Conservation (phyloP, 129 eudicot species). For the Helichrysum umbraculigerum region DNA sequence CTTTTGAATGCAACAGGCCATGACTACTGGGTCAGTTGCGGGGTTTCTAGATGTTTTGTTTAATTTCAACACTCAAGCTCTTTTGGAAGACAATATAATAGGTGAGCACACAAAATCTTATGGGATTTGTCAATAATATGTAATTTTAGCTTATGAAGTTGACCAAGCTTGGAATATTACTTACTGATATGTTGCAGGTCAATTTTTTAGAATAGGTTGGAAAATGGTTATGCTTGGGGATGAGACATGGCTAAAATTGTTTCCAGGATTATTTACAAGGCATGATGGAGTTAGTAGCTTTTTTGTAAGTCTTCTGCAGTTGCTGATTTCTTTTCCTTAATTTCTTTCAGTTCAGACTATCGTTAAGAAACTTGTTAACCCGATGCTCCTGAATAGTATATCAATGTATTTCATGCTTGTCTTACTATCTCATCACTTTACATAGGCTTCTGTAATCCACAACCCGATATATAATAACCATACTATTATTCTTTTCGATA, state of each 20-base stretch:
- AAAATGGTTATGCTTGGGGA: conserved; percentile 97
- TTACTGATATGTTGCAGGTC: conserved; percentile 51
- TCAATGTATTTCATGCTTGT: neutral
- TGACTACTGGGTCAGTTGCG: conserved; percentile 82
- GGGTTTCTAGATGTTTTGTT: conserved; percentile 91
- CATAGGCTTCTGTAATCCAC: neutral
- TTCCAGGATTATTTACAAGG: conserved; percentile 72
- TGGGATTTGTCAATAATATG: neutral
- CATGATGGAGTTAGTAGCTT: conserved; percentile 97
- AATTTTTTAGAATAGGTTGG: conserved; percentile 79
- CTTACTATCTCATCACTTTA: neutral
- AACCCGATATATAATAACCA: conserved; percentile 7
- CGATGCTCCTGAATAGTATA: neutral
- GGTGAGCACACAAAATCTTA: conserved; percentile 43
- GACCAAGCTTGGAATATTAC: conserved; percentile 24
- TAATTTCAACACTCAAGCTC: conserved; percentile 84
- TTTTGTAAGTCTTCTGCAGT: conserved; percentile 58
- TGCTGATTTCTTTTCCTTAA: conserved; percentile 4
- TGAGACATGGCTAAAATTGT: conserved; percentile 95
- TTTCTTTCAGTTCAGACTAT: conserved; percentile 4
- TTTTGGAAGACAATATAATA: conserved; percentile 84
- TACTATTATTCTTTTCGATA: neutral
- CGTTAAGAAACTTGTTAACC: conserved; percentile 1
- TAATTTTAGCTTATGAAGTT: conserved; percentile 1
- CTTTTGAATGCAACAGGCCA: conserved; percentile 52